Conservation (phyloP, 1,284 basidiomycete species). For the Leccinum fallax region DNA sequence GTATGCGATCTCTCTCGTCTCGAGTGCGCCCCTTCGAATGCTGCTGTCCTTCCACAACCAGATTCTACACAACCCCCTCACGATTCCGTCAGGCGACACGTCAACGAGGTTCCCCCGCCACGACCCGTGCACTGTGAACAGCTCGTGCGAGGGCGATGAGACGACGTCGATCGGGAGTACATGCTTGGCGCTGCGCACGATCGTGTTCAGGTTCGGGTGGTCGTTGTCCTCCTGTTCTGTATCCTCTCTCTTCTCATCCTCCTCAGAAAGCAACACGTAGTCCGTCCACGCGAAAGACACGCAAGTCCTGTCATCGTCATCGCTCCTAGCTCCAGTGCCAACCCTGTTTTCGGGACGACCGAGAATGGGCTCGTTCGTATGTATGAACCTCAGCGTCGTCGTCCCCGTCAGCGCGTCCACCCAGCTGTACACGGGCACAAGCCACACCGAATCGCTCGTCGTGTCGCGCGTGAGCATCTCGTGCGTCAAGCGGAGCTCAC, state of each 20-base stretch:
- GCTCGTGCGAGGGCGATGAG: slow-evolving; percentile 10
- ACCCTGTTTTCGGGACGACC: too few relatives aligned
- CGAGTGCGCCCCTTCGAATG: background rate
- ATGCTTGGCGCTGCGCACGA: slow-evolving; percentile 7
- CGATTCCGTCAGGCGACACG: slow-evolving; percentile 18
- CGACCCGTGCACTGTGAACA: slow-evolving; percentile 12
- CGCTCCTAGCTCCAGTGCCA: background rate
- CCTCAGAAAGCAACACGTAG: background rate
- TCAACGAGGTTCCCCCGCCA: slow-evolving; percentile 24
- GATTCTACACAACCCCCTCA: slow-evolving; percentile 20
- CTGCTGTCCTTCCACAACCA: background rate
- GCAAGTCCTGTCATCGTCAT: background rate
- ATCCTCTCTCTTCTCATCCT: background rate
- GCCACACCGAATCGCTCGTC: slow-evolving; percentile 12
- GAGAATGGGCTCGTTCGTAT: background rate
- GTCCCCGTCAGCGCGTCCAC: background rate
- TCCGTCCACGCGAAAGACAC: background rate
- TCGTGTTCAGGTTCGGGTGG: background rate
- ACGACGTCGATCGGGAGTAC: slow-evolving; percentile 15
- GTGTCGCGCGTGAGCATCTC: slow-evolving; percentile 13
- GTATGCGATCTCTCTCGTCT: background rate
- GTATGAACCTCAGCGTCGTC: background rate
- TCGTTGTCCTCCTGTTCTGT: background rate
- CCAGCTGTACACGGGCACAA: background rate
- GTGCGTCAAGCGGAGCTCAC: slow-evolving; percentile 26